Conservation (phyloP, 495 filamentous ascomycete species). For the Usnea hakonensis region DNA sequence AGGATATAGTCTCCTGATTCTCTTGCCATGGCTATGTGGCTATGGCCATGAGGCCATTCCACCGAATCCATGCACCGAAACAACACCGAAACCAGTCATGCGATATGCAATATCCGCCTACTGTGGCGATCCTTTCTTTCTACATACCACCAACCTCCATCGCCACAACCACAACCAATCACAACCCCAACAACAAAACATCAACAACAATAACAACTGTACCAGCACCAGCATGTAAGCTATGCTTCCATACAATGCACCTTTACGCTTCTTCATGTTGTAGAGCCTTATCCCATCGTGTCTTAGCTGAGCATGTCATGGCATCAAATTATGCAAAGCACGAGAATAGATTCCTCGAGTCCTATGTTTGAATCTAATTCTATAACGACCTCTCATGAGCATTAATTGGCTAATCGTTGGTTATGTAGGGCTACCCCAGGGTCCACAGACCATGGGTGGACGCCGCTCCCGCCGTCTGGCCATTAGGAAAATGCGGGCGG, state of each 20-base stretch:
- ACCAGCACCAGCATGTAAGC: conserved; percentile 13
- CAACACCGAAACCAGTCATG: too few species aligned
- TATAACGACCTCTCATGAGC: conserved; percentile 3
- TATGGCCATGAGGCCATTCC: too few species aligned
- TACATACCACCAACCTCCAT: neutral
- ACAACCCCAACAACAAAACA: neutral
- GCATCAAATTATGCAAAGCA: conserved; percentile 10
- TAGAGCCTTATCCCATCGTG: conserved; percentile 11
- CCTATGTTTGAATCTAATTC: conserved; percentile 4
- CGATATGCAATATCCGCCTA: too few species aligned
- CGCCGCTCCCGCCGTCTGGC: neutral
- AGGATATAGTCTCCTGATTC: too few species aligned
- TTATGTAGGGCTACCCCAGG: conserved; percentile 1
- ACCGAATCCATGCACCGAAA: too few species aligned
- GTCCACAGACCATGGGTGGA: too few species aligned
- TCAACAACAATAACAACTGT: neutral
- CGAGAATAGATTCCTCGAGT: conserved; percentile 2
- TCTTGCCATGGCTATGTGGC: too few species aligned
- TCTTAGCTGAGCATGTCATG: conserved; percentile 13
- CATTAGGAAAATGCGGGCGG: neutral
- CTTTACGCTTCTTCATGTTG: conserved; percentile 12
- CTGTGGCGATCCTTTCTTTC: too few species aligned
- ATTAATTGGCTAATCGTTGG: conserved; percentile 13
- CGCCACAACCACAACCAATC: neutral
- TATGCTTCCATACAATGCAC: conserved; percentile 10